phyloP scores from a whole-genome alignment of 2,329 filamentous ascomycete species.

The Cryphonectria parasitica region DNA sequence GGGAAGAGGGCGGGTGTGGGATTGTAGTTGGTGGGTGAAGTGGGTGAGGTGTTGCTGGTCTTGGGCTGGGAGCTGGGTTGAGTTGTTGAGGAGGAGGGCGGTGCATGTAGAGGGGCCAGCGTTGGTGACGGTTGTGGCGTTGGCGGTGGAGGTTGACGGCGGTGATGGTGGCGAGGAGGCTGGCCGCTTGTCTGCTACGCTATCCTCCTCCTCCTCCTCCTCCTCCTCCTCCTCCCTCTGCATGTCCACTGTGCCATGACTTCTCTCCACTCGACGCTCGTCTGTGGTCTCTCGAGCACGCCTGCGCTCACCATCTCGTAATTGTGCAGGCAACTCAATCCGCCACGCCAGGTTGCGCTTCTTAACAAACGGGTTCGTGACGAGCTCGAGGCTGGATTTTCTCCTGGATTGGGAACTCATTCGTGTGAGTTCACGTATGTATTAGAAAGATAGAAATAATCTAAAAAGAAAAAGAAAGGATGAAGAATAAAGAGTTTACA shows the following conservation, averaged over 20 bases:
- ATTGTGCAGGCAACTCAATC: background rate
- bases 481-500: background rate
- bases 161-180: background rate
- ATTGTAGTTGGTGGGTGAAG: constrained; percentile 42
- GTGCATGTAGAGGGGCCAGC: no score
- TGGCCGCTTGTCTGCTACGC: background rate
- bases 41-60: constrained; percentile 40
- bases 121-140: no score
- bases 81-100: background rate
- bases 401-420: background rate
- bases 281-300: background rate
- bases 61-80: background rate
- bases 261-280: background rate
- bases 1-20: constrained; percentile 33
- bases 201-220: background rate
- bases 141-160: no score
- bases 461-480: background rate
- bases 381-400: constrained; percentile 39
- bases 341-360: constrained; percentile 50
- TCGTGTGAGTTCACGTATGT: background rate
- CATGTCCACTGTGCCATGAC: no score
- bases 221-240: background rate
- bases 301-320: background rate
- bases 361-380: constrained; percentile 52
- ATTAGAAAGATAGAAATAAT: no score